Conservation (phyloP, 2,329 filamentous ascomycete species). For the Monosporascus sp. region DNA sequence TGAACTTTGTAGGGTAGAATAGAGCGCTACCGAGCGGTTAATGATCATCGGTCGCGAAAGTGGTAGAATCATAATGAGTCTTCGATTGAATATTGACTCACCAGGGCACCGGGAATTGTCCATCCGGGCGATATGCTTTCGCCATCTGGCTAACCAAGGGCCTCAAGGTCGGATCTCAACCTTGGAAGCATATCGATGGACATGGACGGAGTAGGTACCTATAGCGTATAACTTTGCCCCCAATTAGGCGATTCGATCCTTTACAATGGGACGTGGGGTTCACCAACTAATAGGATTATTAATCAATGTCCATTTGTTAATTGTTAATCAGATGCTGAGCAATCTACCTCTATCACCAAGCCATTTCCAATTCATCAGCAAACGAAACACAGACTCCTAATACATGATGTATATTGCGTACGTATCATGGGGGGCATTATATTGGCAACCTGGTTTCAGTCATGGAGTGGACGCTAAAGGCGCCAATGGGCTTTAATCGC, state of each 20-base stretch:
- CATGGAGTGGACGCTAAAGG: too few species aligned
- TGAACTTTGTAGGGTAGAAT: neutral
- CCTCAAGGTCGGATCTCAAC: too few species aligned
- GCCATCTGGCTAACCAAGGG: neutral
- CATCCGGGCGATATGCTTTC: neutral
- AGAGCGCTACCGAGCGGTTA: neutral
- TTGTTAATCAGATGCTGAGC: neutral
- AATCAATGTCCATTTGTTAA: neutral
- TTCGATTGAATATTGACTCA: neutral
- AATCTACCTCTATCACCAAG: neutral
- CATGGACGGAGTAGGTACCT: too few species aligned
- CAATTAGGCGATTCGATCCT: too few species aligned
- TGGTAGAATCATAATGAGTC: neutral
- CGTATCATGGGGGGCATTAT: constrained; percentile 1
- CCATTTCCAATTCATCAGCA: constrained; percentile 14
- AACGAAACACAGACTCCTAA: neutral
- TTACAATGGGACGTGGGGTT: neutral
- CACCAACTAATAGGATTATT: neutral
- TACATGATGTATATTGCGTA: neutral
- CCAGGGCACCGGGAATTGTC: neutral
- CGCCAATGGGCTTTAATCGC: too few species aligned
- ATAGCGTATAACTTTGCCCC: too few species aligned
- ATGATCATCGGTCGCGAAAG: neutral
- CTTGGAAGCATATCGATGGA: too few species aligned
- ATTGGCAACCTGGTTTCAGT: neutral